These are phyloP conservation scores for Sporothrix inflata DNA, from an alignment of 2,329 filamentous ascomycete species.

Conservation along the genomic window DNA sequence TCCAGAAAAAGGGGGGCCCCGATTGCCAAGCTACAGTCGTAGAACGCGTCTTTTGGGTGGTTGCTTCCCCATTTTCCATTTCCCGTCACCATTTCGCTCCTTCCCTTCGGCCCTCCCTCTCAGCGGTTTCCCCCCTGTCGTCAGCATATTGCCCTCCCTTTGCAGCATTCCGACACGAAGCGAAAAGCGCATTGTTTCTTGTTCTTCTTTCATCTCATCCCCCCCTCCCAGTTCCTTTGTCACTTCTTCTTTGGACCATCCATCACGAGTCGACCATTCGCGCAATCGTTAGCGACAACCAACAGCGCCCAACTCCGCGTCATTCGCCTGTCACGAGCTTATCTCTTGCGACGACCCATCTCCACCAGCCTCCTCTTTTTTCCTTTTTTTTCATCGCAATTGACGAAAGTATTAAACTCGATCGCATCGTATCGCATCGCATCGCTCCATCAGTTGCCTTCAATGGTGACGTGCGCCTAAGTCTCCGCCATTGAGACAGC, in stretches of 20 bases:
- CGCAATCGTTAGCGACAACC: background rate
- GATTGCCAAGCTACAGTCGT: background rate
- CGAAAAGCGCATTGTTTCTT: conserved; percentile 8
- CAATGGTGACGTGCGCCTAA: background rate
- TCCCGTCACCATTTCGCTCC: background rate
- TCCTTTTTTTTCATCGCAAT: background rate
- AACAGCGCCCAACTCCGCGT: conserved; percentile 1
- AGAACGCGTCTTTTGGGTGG: conserved; percentile 19
- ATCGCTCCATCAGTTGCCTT: background rate
- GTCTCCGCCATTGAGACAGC: background rate
- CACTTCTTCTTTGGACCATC: background rate
- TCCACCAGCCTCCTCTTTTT: conserved; percentile 18
- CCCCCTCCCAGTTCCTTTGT: background rate
- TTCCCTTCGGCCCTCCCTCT: background rate
- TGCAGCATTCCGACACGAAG: conserved; percentile 19
- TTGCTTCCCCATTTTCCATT: conserved; percentile 1
- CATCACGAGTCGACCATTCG: background rate
- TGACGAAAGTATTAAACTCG: background rate
- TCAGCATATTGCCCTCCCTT: conserved; percentile 12
- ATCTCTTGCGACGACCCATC: conserved; percentile 11
- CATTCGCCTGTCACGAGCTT: background rate
- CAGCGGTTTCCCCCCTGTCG: background rate
- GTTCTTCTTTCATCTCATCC: background rate
- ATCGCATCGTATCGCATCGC: conserved; percentile 10
- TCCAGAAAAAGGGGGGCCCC: background rate